Base-by-base conservation (phyloP, 148 eudicot genomes). In the Tetragonia tetragonoides region DNA sequence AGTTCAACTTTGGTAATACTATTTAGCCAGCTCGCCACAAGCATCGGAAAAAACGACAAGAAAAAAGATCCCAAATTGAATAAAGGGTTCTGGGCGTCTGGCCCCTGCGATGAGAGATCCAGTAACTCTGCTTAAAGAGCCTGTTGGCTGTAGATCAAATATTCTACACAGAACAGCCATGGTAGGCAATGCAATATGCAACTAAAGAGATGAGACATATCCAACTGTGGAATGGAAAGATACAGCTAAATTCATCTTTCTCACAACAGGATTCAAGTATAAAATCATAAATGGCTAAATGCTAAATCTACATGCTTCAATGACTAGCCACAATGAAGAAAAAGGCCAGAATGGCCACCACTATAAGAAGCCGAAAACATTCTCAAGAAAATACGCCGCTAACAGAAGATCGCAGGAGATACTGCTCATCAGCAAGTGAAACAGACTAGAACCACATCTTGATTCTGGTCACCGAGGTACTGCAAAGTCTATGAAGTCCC, bases 391-490 rank as follows among this genome's bases (percentile, higher is more conserved):
- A 61, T 57, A 37, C 28, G 49, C 34, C 53, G 73, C 70, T 47
- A 40, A 39, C 40, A 10, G 63, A 44, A 66, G n/a, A 39, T 74
- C 56, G 18, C 53, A 47, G 62, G 47, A 23, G 51, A 23, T 21
- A 67, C 17, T 14, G 49, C 44, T 20, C 76, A 64, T 49, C 16
- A 28, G n/a, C 72, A 65, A 42, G 38, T 9, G 53, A 72, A 9
- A 46, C 77, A 74, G 78, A 59, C 60, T 68, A 65, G 66, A 70
- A 49, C 17, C 75, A 72, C 66, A 38, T 23, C 73, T 70, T 69
- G 83, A 61, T 38, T 69, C 68, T 49, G 64, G 59, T 88, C 88
- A 88, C 91, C 87, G 87, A 72, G 91, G 91, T 80, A 86, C 87
- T 76, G 91, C 87, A 75, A 86, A 88, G 85, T 83, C 91, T 88